Evolutionary conservation across 805 yeast species (phyloP), one percentile per base, ranked within the genome.

Genomic region (Kodamaea leandrae): DNA sequence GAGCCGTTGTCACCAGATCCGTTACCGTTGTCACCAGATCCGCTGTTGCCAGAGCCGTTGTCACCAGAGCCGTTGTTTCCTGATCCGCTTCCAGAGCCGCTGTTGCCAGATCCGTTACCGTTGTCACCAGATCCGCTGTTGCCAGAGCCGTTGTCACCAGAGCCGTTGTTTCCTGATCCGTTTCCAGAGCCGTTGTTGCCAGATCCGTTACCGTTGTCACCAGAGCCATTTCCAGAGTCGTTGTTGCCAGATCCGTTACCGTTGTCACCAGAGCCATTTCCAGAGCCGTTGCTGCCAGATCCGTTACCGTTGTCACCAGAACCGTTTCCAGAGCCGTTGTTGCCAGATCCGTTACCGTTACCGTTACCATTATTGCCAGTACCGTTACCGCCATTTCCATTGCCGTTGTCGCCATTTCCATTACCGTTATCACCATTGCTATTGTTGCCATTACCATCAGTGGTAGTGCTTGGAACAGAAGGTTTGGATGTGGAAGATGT

Each of bases 91-190:
- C 23, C 37, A 35, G 30, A 4, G 16, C 30, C 30, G 16, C 32
- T 17, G 13, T 12, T 10, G 10, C 13, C 13, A 27, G 32, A 27
- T 13, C 32, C 32, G 17, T 21, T 21, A 9, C n/a, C n/a, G n/a
- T n/a, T n/a, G n/a, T n/a, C n/a, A n/a, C 36, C 36, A 19, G 36
- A 33, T 6, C 27, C 36, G 4, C 25, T n/a, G 14, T 16, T 13
- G 16, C 19, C 27, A 33, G 27, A 21, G n/a, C 37, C 37, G 17
- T 14, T 10, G 10, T 20, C 28, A 21, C n/a, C n/a, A n/a, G n/a
- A n/a, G n/a, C n/a, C n/a, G n/a, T n/a, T n/a, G n/a, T n/a, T n/a
- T n/a, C n/a, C n/a, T n/a, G 37, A 34, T 14, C 36, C 25, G 19
- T 16, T 15, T 12, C 27, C 27, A 20, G 36, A 12, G 3, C 36